Base-by-base conservation (phyloP, 192 early-diverging fungal species). In the Coemansia sp. region DNA sequence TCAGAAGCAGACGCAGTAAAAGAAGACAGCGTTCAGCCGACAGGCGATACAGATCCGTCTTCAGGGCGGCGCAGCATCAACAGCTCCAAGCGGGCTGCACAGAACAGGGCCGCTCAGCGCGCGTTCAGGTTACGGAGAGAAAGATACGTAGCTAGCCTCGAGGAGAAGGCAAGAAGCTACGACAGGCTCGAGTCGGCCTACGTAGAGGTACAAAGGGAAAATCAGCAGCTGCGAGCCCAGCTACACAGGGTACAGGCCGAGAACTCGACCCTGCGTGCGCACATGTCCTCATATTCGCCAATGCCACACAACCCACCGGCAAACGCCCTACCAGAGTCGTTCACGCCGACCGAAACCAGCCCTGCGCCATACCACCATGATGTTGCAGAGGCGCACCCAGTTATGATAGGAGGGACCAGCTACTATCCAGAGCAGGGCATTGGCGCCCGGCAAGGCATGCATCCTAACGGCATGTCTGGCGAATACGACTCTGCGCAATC, bases 61-160 rank as follows among this genome's bases (percentile, higher is more conserved):
- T 48, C 71, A 14, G 67, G 66, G 50, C 69, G 73, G 22, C 73
- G 79, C 50, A 73, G 67, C 45, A 76, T 81, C 59, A 81, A 81
- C 54, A 81, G 79, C 66, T 81, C 79, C 30, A 81, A 81, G 49
- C 73, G 79, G 18, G 79, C 79, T 10, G 79, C 79, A 3, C 79
- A 81, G 71, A 81, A 81, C 58, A 66, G 79, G 20, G 79, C 79
- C 2, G 79, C 79, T 1, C 79, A 81, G 61, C 62, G 79, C 2
- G 79, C 79, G 31, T 81, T 81, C 64, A 68, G 79, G 52, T 56
- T 81, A 48, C 63, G 79, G 61, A 69, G 79, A 58, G 79, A 81
- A 48, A 33, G 72, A 20, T 81, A 81, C 32, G 79, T 81, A 20
- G 61, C 79, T 6, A 63, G 73, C 20, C 67, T 81, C 20, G 79